Percentiles rank a stretch among this genome's conserved stretches.
Conservation (phyloP, 176 grass and related monocot species). For the Juncus inflexus region DNA sequence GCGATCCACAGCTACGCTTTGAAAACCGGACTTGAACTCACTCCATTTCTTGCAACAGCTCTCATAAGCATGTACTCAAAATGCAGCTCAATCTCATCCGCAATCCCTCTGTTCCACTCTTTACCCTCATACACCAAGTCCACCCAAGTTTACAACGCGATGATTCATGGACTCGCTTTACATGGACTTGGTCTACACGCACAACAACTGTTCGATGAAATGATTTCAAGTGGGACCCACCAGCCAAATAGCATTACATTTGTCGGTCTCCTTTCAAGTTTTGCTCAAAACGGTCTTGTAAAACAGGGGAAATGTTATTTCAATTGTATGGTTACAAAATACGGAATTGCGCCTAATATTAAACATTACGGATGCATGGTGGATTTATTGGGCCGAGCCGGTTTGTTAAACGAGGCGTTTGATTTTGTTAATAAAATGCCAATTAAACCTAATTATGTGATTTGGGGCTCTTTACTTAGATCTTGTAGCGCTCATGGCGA, state of each 20-base stretch:
- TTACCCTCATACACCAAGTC: conserved; percentile 36
- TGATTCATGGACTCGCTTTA: conserved; percentile 69
- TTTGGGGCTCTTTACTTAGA: conserved; percentile 69
- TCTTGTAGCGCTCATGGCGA: conserved; percentile 60
- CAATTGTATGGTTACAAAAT: conserved; percentile 44
- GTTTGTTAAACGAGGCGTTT: conserved; percentile 69
- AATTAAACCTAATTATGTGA: conserved; percentile 63
- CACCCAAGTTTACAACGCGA: conserved; percentile 65
- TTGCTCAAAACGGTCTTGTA: conserved; percentile 59
- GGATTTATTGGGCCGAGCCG: conserved; percentile 60
- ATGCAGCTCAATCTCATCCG: conserved; percentile 41
- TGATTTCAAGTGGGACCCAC: conserved; percentile 37
- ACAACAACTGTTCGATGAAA: conserved; percentile 47
- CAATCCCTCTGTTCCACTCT: conserved; percentile 42
- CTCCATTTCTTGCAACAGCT: conserved; percentile 47
- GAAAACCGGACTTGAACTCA: conserved; percentile 38
- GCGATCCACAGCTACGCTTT: conserved; percentile 57
- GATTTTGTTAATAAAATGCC: conserved; percentile 50
- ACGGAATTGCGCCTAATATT: conserved; percentile 31
- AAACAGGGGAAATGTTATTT: conserved; percentile 45
- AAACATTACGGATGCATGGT: too few relatives aligned
- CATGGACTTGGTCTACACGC: conserved; percentile 57
- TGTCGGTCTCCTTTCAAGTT: conserved; percentile 57
- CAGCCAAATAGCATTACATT: conserved; percentile 67
- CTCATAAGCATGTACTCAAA: conserved; percentile 84